Percentiles rank a stretch among this genome's conserved stretches.
phyloP scores from a whole-genome alignment of 2,329 filamentous ascomycete genomes.

The Nakataea oryzae region DNA sequence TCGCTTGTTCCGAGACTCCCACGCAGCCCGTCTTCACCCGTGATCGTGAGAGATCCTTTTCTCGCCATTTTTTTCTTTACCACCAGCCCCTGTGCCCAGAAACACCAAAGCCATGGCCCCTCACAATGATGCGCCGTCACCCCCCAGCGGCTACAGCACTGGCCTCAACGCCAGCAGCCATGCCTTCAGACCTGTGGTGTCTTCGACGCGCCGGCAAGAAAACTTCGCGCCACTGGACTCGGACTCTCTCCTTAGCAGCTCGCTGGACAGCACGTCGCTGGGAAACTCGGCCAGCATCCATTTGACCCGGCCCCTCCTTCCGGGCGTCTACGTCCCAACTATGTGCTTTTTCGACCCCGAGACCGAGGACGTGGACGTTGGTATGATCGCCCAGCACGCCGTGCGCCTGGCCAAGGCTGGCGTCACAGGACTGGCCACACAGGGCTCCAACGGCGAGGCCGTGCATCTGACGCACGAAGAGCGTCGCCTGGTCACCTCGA shows the following conservation, averaged over 20 bases:
- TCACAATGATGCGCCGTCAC: slow-evolving; percentile 35
- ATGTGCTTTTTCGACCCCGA: slow-evolving; percentile 60
- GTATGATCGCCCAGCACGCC: slow-evolving; percentile 48
- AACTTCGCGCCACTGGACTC: slow-evolving; percentile 17
- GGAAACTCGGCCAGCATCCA: slow-evolving; percentile 17
- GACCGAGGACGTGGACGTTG: slow-evolving; percentile 56
- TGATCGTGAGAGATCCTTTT: background rate
- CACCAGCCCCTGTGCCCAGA: background rate
- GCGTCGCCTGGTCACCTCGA: slow-evolving; percentile 55
- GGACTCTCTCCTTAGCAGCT: slow-evolving; percentile 28
- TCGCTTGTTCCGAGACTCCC: background rate
- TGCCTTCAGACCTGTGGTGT: slow-evolving; percentile 19
- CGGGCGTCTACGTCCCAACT: slow-evolving; percentile 62
- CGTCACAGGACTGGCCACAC: slow-evolving; percentile 63
- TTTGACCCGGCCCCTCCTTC: slow-evolving; percentile 24
- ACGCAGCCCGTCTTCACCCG: no score
- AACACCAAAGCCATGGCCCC: slow-evolving; percentile 25
- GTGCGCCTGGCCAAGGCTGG: slow-evolving; percentile 64
- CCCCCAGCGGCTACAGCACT: slow-evolving; percentile 31
- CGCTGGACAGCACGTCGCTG: slow-evolving; percentile 27
- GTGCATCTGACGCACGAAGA: slow-evolving; percentile 66
- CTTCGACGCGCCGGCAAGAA: slow-evolving; percentile 18
- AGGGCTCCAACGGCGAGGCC: slow-evolving; percentile 76
- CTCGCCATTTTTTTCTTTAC: background rate
- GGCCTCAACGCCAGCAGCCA: slow-evolving; percentile 23